phyloP scores from a whole-genome alignment of 1,139 yeast genomes.

The Candida buenavistaensis region DNA sequence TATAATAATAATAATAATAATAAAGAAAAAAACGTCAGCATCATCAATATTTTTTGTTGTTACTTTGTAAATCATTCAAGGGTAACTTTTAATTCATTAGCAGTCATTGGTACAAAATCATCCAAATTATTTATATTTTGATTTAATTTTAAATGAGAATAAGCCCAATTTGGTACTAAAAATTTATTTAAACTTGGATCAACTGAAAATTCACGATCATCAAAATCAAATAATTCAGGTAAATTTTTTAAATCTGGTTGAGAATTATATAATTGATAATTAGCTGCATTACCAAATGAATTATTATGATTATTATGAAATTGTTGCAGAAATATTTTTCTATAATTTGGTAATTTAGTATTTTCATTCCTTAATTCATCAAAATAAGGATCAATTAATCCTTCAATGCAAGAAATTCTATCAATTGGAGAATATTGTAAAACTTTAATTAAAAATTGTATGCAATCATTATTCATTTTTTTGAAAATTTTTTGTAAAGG shows the following conservation, averaged over 20 bases:
- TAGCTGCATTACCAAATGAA: constrained; percentile 25
- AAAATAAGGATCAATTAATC: constrained; percentile 71
- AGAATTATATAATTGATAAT: constrained; percentile 36
- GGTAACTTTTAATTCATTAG: constrained; percentile 36
- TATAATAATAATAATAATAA: constrained; percentile 3
- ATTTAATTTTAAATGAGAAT: constrained; percentile 27
- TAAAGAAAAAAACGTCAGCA: not conserved
- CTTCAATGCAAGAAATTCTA: constrained; percentile 69
- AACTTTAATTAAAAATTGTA: constrained; percentile 57
- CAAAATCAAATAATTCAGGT: constrained; percentile 52
- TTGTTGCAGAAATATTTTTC: constrained; percentile 47
- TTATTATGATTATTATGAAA: constrained; percentile 18
- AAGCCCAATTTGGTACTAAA: constrained; percentile 44
- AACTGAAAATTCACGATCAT: constrained; percentile 47
- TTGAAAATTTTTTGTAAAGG: constrained; percentile 85
- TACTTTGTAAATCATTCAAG: constrained; percentile 23
- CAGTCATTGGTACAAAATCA: constrained; percentile 36
- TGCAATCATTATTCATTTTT: constrained; percentile 59
- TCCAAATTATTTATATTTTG: constrained; percentile 24
- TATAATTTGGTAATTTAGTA: constrained; percentile 55
- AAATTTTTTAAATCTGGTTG: constrained; percentile 45
- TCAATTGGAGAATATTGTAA: constrained; percentile 76
- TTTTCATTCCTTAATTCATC: constrained; percentile 64
- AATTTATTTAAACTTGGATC: constrained; percentile 33
- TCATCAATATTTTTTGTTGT: constrained; percentile 1